Evolutionary conservation across 2,329 filamentous ascomycete genomes (phyloP), one percentile per base, ranked within the genome.

Genomic region (Sporothrix pseudoabietina): DNA sequence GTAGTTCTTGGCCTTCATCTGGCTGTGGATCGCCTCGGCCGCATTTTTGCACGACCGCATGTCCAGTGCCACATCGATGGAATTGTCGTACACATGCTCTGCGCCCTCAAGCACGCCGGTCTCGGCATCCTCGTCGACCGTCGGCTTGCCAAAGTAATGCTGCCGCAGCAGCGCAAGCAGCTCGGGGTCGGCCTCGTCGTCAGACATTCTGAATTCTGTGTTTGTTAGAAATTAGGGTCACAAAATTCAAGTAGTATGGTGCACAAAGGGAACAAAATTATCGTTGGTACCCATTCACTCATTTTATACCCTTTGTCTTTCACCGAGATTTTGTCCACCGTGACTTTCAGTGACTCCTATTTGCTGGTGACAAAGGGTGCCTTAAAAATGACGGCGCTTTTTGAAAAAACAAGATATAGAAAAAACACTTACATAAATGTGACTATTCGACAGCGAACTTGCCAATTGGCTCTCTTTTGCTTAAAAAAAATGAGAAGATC

Each of bases 181-280:
- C 82, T 98, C 94, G 55, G 88, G 91, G 79, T 98, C 95, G 66
- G 91, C 91, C 81, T 97, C 95, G 82, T 97, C 93, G 84, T 98
- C 94, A 65, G 93, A 97, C 92, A 97, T 97, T 30, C 57, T 66
- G 47, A 49, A 49, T 49, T 49, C 14, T 30, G 16, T 19, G 30
- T 70, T 54, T 71, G 22, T 39, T 41, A 54, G 32, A 39, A 32
- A 14, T 19, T 4, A 6, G 19, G 16, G 7, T 35, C 19, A 12
- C 3, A 16, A 47, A 26, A 44, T 44, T 14, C 3, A 16, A 44
- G 59, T 16, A 6, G 14, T 26, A 26, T 26, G 14, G 14, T 19
- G 5, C 5, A 59, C 14, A 19, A 30, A 19, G 26, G 16, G 16
- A 9, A 19, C 55, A 59, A 35, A 59, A 59, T 19, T 59, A 12